A percentile compares a stretch with the other conserved stretches of the same genome.
phyloP scores from a whole-genome alignment of 2,329 filamentous ascomycete genomes.

The Trichoderma koningii region DNA sequence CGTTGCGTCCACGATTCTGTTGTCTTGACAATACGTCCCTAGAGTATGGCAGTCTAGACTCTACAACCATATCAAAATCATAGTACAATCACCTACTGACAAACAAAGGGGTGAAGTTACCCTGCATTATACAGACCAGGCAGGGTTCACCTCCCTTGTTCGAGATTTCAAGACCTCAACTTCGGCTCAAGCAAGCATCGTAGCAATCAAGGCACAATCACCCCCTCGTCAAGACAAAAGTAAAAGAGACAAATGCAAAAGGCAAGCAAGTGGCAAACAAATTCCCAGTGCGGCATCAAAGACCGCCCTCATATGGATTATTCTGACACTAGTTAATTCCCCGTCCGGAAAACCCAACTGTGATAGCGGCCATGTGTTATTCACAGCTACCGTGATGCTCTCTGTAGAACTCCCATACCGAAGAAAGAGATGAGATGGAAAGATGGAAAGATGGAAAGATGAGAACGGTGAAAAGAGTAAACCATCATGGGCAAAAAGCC shows the following conservation, averaged over 20 bases:
- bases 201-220: background rate
- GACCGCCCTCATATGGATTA: slow-evolving; percentile 20
- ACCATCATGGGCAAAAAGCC: background rate
- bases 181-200: too few species aligned
- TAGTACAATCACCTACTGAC: too few species aligned
- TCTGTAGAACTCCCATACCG: slow-evolving; percentile 25
- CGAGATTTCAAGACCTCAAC: background rate
- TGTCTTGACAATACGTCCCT: too few species aligned
- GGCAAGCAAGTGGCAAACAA: background rate
- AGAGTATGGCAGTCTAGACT: too few species aligned
- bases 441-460: background rate
- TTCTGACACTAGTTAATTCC: slow-evolving; percentile 22
- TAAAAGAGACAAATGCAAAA: background rate
- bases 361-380: slow-evolving; percentile 11
- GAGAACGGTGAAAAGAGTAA: background rate
- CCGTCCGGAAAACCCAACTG: slow-evolving; percentile 26
- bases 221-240: background rate
- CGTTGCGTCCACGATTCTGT: too few species aligned
- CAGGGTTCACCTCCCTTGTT: too few species aligned
- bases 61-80: too few species aligned
- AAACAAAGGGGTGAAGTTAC: too few species aligned
- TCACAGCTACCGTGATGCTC: slow-evolving; percentile 23
- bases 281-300: background rate
- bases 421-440: background rate
- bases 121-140: too few species aligned